Evolutionary conservation across 129 eudicot species (phyloP).

Genomic region (Calendula officinalis): DNA sequence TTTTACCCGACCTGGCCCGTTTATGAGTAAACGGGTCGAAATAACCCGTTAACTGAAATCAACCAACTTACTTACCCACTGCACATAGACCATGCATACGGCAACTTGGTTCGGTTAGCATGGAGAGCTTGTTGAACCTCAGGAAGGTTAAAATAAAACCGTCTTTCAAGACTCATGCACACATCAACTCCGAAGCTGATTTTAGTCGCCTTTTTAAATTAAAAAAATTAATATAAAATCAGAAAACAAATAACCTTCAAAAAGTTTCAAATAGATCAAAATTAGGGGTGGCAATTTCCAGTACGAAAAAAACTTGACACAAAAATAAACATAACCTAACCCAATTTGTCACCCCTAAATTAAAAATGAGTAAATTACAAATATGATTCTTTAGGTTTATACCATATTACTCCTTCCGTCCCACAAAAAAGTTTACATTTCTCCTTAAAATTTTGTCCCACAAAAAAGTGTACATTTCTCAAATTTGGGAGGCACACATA

Average conservation of each 20-base stretch:
- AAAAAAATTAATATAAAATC: neutral
- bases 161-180: slow-evolving; percentile 76
- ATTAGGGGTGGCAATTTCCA: no score
- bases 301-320: neutral
- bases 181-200: slow-evolving; percentile 85
- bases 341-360: no score
- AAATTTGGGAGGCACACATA: no score
- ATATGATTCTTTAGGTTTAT: no score
- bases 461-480: no score
- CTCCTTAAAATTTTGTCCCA: no score
- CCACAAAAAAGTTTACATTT: no score
- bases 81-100: slow-evolving; percentile 91
- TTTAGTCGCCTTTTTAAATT: slow-evolving; percentile 68
- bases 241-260: slow-evolving; percentile 1
- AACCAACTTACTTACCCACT: slow-evolving; percentile 50
- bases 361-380: no score
- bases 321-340: neutral
- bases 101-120: slow-evolving; percentile 83
- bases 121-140: slow-evolving; percentile 95
- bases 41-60: neutral
- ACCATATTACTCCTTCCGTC: no score
- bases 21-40: neutral
- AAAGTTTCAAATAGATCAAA: neutral
- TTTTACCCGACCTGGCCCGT: neutral
- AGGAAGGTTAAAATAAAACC: slow-evolving; percentile 86